Conservation (phyloP, 2,329 filamentous ascomycete species). For the Ophiostoma australiae region DNA sequence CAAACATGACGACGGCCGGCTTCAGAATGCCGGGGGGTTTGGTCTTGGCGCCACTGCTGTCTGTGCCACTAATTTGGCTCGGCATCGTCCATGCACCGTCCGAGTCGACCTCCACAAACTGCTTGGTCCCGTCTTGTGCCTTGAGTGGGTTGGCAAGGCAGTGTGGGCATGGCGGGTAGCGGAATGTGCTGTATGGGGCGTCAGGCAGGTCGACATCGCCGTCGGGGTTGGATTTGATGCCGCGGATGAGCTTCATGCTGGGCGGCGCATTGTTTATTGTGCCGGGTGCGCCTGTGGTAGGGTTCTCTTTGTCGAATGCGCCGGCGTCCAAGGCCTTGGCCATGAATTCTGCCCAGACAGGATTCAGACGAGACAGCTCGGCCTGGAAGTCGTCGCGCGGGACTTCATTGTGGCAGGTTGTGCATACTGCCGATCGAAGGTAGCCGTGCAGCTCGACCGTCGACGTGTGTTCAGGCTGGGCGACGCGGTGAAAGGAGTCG, state of each 20-base stretch:
- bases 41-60: conserved; percentile 7
- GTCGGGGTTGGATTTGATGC: conserved; percentile 83
- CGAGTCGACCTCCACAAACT: conserved; percentile 62
- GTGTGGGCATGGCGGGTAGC: conserved; percentile 82
- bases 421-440: conserved; percentile 73
- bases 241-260: conserved; percentile 33
- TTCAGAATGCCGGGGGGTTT: conserved; percentile 74
- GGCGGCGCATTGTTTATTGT: background rate
- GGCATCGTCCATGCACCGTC: conserved; percentile 72
- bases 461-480: conserved; percentile 63
- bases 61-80: conserved; percentile 34
- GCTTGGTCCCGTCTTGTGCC: conserved; percentile 48
- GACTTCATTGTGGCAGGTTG: conserved; percentile 68
- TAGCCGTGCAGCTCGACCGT: conserved; percentile 91
- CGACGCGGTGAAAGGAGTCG: conserved; percentile 80
- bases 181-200: conserved; percentile 81
- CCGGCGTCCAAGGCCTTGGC: conserved; percentile 65
- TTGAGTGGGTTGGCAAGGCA: conserved; percentile 63
- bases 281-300: conserved; percentile 54
- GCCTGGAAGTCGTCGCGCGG: conserved; percentile 70
- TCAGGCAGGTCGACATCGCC: conserved; percentile 88
- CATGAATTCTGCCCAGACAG: conserved; percentile 76
- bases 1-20: conserved; percentile 93
- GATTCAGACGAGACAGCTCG: conserved; percentile 73
- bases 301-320: conserved; percentile 72